These are phyloP conservation scores for Setomelanomma holmii DNA, from an alignment of 2,329 filamentous ascomycete genomes.

Conservation along the genomic window DNA sequence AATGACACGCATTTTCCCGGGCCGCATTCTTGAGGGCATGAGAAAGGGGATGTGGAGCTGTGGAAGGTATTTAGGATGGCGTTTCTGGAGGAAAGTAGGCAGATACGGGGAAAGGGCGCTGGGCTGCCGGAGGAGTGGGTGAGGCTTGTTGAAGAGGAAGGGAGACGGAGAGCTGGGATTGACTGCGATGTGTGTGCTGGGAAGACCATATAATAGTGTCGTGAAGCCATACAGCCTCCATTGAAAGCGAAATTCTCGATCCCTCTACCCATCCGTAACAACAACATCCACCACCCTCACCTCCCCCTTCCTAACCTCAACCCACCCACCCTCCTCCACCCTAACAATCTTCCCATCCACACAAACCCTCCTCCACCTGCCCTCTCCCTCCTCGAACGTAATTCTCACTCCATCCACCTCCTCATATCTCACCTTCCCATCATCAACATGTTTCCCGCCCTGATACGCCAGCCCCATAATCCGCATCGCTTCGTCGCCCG, in stretches of 20 bases:
- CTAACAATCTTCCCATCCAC: constrained; percentile 89
- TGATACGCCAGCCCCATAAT: constrained; percentile 73
- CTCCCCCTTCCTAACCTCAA: constrained; percentile 66
- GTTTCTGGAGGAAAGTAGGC: not conserved
- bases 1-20: constrained; percentile 62
- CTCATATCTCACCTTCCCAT: constrained; percentile 70
- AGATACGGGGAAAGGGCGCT: not conserved
- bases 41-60: not conserved
- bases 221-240: not conserved
- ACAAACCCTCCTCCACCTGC: constrained; percentile 82
- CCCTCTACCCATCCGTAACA: not conserved
- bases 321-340: constrained; percentile 73
- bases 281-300: constrained; percentile 49
- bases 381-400: constrained; percentile 70
- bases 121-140: not conserved
- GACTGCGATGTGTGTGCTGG: not conserved
- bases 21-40: constrained; percentile 1
- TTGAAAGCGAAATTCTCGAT: no score
- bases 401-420: constrained; percentile 72
- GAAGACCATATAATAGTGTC: not conserved
- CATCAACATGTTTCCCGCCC: constrained; percentile 63
- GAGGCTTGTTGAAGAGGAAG: not conserved
- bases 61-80: not conserved
- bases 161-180: not conserved
- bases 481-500: constrained; percentile 72